These are phyloP conservation scores for Camillea tinctor DNA, from an alignment of 2,329 filamentous ascomycete species.

Conservation along the genomic window DNA sequence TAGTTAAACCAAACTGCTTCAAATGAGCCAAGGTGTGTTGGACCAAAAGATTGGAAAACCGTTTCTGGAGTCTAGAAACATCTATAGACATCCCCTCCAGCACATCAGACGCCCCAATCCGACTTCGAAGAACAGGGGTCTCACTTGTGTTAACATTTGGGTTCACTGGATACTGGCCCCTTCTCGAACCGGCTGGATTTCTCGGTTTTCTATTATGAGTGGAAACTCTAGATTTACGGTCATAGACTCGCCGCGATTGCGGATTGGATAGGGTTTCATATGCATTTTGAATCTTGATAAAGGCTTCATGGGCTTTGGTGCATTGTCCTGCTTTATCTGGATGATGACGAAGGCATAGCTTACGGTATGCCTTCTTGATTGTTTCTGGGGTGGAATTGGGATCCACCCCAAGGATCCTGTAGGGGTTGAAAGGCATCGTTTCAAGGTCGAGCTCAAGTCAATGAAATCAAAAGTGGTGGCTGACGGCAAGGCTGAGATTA, in stretches of 20 bases:
- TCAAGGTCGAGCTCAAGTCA: neutral
- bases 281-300: neutral
- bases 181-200: neutral
- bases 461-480: neutral
- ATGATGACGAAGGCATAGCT: neutral
- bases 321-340: neutral
- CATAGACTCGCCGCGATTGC: neutral
- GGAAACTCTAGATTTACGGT: neutral
- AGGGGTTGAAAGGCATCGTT: neutral
- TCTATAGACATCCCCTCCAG: neutral
- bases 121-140: neutral
- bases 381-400: neutral
- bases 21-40: neutral
- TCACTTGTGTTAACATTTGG: neutral
- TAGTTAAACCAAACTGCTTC: neutral
- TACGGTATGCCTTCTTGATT: neutral
- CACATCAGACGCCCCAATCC: neutral
- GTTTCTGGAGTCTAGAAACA: neutral
- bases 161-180: neutral
- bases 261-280: neutral
- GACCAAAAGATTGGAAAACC: neutral
- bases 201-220: neutral
- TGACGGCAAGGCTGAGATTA: neutral
- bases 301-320: neutral
- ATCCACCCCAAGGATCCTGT: neutral